phyloP scores from a whole-genome alignment of 2,329 filamentous ascomycete species.

The Monosporascus sp. region DNA sequence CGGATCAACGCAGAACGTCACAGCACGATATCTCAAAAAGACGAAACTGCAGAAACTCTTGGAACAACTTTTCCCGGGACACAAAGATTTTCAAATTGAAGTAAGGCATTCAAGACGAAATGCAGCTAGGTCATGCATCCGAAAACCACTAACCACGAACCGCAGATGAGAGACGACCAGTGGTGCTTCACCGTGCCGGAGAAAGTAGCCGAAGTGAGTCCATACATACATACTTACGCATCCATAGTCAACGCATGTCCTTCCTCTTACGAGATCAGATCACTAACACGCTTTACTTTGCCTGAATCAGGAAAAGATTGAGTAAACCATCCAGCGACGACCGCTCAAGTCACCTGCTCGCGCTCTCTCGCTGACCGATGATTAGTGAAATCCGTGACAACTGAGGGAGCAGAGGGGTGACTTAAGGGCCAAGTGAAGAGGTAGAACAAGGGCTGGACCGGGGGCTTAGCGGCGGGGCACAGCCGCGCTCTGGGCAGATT shows the following conservation, averaged over 20 bases:
- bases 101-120: slow-evolving; percentile 9
- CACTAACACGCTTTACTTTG: not conserved
- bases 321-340: slow-evolving; percentile 2
- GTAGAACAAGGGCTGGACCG: too few relatives aligned
- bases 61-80: slow-evolving; percentile 18
- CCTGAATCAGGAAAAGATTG: slow-evolving; percentile 1
- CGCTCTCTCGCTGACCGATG: not conserved
- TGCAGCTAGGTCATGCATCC: not conserved
- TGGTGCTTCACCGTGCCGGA: slow-evolving; percentile 23
- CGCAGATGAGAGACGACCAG: slow-evolving; percentile 24
- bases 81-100: slow-evolving; percentile 23
- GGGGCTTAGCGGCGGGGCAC: not conserved
- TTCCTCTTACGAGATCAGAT: not conserved
- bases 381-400: not conserved
- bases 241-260: not conserved
- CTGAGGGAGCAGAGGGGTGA: too few relatives aligned
- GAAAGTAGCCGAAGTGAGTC: slow-evolving; percentile 14
- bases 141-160: slow-evolving; percentile 1
- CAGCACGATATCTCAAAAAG: slow-evolving; percentile 21
- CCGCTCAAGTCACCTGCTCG: too few relatives aligned
- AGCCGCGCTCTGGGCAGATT: not conserved
- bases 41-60: slow-evolving; percentile 19
- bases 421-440: too few relatives aligned
- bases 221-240: not conserved
- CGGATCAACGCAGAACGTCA: slow-evolving; percentile 18